Evolutionary conservation across 495 filamentous ascomycete genomes (phyloP).

Genomic region (Podospora fimiseda): DNA sequence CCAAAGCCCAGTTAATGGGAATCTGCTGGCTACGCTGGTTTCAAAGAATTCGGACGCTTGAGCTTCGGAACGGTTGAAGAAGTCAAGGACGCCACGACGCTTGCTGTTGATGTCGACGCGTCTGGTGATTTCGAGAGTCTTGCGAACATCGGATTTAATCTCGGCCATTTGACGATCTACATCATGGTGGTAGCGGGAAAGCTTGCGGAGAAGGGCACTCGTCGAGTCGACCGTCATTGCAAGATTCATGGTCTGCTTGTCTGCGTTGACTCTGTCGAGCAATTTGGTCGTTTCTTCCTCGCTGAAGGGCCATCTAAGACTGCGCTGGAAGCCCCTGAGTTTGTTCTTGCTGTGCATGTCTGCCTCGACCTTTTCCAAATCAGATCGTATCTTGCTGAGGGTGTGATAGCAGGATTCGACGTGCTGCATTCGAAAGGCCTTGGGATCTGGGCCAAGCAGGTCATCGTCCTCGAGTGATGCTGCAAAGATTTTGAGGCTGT

Average conservation of each 20-base stretch:
- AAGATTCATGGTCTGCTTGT: not conserved
- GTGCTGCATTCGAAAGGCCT: not conserved
- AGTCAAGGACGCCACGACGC: slow-evolving; percentile 24
- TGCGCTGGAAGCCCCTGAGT: not conserved
- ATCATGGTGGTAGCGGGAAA: not conserved
- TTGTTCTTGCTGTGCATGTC: not conserved
- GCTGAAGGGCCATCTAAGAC: not conserved
- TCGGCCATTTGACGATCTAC: not conserved
- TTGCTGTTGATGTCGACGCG: slow-evolving; percentile 14
- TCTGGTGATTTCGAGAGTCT: slow-evolving; percentile 3
- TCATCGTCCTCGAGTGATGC: not conserved
- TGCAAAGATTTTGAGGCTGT: not conserved
- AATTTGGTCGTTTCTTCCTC: not conserved
- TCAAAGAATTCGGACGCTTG: slow-evolving; percentile 16
- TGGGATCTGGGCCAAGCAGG: not conserved
- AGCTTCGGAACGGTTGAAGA: slow-evolving; percentile 22
- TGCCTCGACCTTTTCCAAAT: not conserved
- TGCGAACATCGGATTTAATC: not conserved
- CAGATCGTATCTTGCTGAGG: not conserved
- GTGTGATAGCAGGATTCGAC: not conserved
- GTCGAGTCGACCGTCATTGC: not conserved
- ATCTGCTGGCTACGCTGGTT: slow-evolving; percentile 25
- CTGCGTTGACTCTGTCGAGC: not conserved
- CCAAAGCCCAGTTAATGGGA: slow-evolving; percentile 34
- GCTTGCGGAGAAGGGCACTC: not conserved